Evolutionary conservation across 352 stramenopile species (phyloP), one percentile per base, ranked within the genome.

Genomic region (Pelagophyceae sp.): DNA sequence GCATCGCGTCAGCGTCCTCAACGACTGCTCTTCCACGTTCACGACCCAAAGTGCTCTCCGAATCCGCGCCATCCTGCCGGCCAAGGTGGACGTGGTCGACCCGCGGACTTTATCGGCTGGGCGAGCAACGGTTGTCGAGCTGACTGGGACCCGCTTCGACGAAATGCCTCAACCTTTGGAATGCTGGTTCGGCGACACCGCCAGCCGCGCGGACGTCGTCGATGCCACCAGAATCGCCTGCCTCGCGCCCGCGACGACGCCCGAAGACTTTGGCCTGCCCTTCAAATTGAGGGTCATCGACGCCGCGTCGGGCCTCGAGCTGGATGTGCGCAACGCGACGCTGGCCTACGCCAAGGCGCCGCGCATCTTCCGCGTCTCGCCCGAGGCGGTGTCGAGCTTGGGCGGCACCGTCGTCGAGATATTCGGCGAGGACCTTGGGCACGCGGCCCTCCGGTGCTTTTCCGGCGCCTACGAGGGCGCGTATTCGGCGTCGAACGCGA

Each of bases 1-100:
- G 60, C 65, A 37, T 15, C 63, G 75, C n/a, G 32, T 82, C 63
- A 45, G 38, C 25, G 38, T 82, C 25, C 51, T 45, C 19, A 67
- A 31, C 31, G 38, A 80, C 51, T 70, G 78, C n/a, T n/a, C n/a
- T n/a, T n/a, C 64, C 37, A 71, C 38, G 38, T 65, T 40, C 51
- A 58, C 20, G 51, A 69, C 25, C 75, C 11, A 54, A 23, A 54
- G 45, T 23, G 11, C 23, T 23, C 45, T 54, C 45, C 45, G 11
- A 11, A 11, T 11, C 11, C 11, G 45, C 11, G 11, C 11, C 23
- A 54, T 54, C 23, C 23, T 54, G 11, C 45, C 45, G 45, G 11
- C 45, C 11, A 54, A 23, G 11, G 23, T 54, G 11, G 45, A 54
- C 45, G 45, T 54, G 45, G 45, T 54, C 45, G 11, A 11, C 45